Evolutionary conservation across 2,329 filamentous ascomycete species (phyloP).

Genomic region (Calonectria montana): DNA sequence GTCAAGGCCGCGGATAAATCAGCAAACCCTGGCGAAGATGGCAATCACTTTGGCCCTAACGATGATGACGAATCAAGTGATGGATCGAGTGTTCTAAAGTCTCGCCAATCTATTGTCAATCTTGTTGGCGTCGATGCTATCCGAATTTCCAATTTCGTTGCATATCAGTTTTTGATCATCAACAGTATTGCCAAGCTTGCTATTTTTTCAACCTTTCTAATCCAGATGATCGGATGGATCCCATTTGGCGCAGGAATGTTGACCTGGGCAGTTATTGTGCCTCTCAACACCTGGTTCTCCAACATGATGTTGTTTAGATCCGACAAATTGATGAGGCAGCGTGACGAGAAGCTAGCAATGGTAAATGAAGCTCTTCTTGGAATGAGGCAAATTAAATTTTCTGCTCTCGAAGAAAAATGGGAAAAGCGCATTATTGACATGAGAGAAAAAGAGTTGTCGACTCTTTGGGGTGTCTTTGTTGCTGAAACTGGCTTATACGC

Average conservation of each 20-base stretch:
- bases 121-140: slow-evolving; percentile 81
- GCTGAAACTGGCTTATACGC: slow-evolving; percentile 72
- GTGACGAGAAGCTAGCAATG: slow-evolving; percentile 80
- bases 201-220: slow-evolving; percentile 74
- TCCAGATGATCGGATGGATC: slow-evolving; percentile 78
- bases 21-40: slow-evolving; percentile 48
- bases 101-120: slow-evolving; percentile 79
- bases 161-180: slow-evolving; percentile 74
- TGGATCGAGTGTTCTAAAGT: slow-evolving; percentile 50
- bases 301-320: slow-evolving; percentile 74
- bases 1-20: slow-evolving; percentile 71
- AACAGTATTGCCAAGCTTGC: slow-evolving; percentile 71
- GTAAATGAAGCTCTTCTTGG: slow-evolving; percentile 82
- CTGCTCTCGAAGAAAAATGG: slow-evolving; percentile 81
- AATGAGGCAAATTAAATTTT: slow-evolving; percentile 88
- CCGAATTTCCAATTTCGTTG: slow-evolving; percentile 75
- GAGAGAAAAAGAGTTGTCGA: slow-evolving; percentile 74
- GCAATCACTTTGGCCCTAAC: slow-evolving; percentile 59
- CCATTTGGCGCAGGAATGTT: slow-evolving; percentile 74
- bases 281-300: slow-evolving; percentile 75
- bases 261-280: slow-evolving; percentile 72
- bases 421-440: slow-evolving; percentile 72
- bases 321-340: slow-evolving; percentile 77
- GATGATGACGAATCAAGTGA: slow-evolving; percentile 59
- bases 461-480: slow-evolving; percentile 74